These are phyloP conservation scores for Boletus tomentosulus DNA, from an alignment of 768 basidiomycete species.

Conservation along the genomic window DNA sequence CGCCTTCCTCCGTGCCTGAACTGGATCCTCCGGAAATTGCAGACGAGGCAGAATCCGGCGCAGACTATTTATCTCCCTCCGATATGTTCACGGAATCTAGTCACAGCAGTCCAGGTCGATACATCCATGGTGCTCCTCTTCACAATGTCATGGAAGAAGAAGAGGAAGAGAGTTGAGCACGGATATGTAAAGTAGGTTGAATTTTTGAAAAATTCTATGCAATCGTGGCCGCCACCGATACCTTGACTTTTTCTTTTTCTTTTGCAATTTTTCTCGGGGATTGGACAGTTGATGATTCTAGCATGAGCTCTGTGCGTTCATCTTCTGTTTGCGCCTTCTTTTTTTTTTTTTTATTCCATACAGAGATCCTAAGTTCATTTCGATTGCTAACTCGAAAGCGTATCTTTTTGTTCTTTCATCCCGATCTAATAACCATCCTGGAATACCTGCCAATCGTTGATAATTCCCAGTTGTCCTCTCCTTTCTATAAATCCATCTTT, in stretches of 20 bases:
- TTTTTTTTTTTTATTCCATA: constrained; percentile 2
- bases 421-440: constrained; percentile 22
- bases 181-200: constrained; percentile 21
- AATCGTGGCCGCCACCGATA: constrained; percentile 25
- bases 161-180: constrained; percentile 48
- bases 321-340: neutral
- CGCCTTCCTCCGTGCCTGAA: constrained; percentile 17
- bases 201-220: constrained; percentile 7
- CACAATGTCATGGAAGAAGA: constrained; percentile 85
- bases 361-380: neutral
- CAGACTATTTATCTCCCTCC: constrained; percentile 30
- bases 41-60: constrained; percentile 21
- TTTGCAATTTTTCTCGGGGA: constrained; percentile 1
- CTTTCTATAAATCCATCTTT: constrained; percentile 3
- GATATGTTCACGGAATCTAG: constrained; percentile 44
- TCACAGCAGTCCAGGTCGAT: constrained; percentile 63
- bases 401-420: constrained; percentile 1
- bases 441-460: constrained; percentile 23
- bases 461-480: constrained; percentile 23
- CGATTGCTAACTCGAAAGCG: constrained; percentile 13
- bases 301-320: constrained; percentile 1
- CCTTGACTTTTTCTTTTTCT: constrained; percentile 10
- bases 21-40: constrained; percentile 25
- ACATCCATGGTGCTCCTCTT: constrained; percentile 80
- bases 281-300: constrained; percentile 10